Evolutionary conservation across 2,329 filamentous ascomycete species (phyloP), one percentile per base, ranked within the genome.

Genomic region (Fusarium dimerum): DNA sequence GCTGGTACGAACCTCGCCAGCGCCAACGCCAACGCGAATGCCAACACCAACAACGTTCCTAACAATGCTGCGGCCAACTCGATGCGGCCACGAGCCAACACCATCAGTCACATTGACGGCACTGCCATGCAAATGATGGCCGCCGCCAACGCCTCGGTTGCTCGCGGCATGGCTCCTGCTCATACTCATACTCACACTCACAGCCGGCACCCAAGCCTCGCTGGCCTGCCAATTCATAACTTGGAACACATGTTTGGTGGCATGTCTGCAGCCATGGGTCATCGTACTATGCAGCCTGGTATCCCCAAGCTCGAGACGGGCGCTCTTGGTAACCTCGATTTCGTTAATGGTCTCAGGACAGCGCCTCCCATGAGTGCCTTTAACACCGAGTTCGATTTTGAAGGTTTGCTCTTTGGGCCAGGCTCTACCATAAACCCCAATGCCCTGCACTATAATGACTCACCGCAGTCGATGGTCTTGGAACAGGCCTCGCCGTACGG

Each of bases 31-130:
- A 36, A 36, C 32, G 20, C 20, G 20, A 36, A 36, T 36, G 13
- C 10, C 32, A 36, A 36, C 32, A 36, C 32, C 32, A 36, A 11
- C 32, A 36, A 36, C 32, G 13, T 15, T 15, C 32, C 32, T 15
- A 36, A 36, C 32, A 75, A 75, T 44, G 75, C 73, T 46, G 68
- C 73, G 42, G 78, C 80, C 50, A 79, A 79, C 48, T 78, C 81
- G 12, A 92, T 93, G 84, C 83, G 94, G 60, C 94, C 93, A 18
- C 82, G 94, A 64, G 93, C 94, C 49, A 97, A 97, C 69, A 99
- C 94, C 38, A 95, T 99, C 67, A 94, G 92, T 68, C 92, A 97
- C 71, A 85, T 97, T 51, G 94, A 97, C 69, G 83, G 84, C 51
- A 79, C 81, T 48, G 84, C 87, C 40, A 82, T 96, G 70, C 89